Percentiles rank a stretch among this genome's conserved stretches.
Evolutionary conservation across 2,329 filamentous ascomycete species (phyloP).

Genomic region (Aspergillus udagawae): DNA sequence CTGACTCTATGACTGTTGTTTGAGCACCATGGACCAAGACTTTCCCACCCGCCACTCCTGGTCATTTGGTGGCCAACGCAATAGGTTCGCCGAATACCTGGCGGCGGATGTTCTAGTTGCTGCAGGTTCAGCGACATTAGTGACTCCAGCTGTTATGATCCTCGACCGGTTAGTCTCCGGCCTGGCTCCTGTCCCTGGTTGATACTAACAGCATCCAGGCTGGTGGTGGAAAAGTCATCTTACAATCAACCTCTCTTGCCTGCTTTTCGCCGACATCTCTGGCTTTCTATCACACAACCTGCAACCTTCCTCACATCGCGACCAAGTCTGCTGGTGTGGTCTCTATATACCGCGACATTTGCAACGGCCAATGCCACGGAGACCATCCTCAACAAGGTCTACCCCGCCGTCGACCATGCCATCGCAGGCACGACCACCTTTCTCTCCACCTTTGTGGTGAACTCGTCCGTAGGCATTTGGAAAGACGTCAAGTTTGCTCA

Average conservation of each 20-base stretch:
- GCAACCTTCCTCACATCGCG: constrained; percentile 38
- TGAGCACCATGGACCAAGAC: constrained; percentile 23
- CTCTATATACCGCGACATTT: constrained; percentile 79
- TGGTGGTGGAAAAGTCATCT: constrained; percentile 42
- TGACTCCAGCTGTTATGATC: constrained; percentile 76
- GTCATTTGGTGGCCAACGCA: constrained; percentile 27
- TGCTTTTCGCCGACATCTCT: constrained; percentile 31
- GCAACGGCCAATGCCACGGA: constrained; percentile 81
- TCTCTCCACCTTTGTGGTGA: constrained; percentile 67
- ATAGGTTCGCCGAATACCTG: constrained; percentile 41
- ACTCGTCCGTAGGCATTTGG: constrained; percentile 71
- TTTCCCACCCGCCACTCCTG: constrained; percentile 19
- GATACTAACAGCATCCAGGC: constrained; percentile 26
- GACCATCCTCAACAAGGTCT: constrained; percentile 62
- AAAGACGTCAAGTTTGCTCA: constrained; percentile 82
- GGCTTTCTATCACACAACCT: constrained; percentile 34
- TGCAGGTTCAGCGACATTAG: constrained; percentile 63
- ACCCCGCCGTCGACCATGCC: constrained; percentile 53
- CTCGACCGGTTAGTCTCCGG: constrained; percentile 65
- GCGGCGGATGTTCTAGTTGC: constrained; percentile 65
- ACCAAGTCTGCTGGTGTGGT: constrained; percentile 39
- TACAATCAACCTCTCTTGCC: constrained; percentile 29
- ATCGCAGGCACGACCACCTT: constrained; percentile 75
- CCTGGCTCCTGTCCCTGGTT: not conserved
- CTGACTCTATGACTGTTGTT: not conserved